These are phyloP conservation scores for Lactarius quietus DNA, from an alignment of 768 basidiomycete species.

Conservation along the genomic window DNA sequence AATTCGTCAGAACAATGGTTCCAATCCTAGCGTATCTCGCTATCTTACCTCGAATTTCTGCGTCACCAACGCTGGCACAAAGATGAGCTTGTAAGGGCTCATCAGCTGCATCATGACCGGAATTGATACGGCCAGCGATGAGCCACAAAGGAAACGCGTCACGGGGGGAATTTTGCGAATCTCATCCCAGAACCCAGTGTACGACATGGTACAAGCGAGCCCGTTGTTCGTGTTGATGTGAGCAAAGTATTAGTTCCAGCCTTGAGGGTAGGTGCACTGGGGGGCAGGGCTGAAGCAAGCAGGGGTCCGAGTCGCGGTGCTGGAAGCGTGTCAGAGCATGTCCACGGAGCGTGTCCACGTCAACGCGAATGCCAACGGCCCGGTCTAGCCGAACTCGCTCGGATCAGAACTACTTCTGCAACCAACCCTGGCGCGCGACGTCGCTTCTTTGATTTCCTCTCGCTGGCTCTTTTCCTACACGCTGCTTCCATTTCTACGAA, in stretches of 20 bases:
- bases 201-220: constrained; percentile 18
- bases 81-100: constrained; percentile 51
- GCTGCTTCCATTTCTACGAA: too few species aligned
- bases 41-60: constrained; percentile 50
- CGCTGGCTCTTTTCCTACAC: too few species aligned
- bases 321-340: not conserved
- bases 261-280: not conserved
- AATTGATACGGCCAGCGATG: constrained; percentile 57
- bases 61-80: constrained; percentile 44
- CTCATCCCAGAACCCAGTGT: constrained; percentile 41
- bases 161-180: constrained; percentile 81
- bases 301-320: not conserved
- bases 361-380: not conserved
- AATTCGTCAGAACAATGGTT: not conserved
- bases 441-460: too few species aligned
- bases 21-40: not conserved
- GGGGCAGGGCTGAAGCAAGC: not conserved
- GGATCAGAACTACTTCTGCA: too few species aligned
- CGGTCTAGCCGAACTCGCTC: not conserved
- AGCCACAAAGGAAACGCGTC: constrained; percentile 64
- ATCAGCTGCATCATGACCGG: constrained; percentile 55
- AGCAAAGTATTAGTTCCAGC: not conserved
- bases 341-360: not conserved
- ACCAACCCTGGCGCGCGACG: too few species aligned
- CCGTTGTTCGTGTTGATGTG: not conserved